Conservation (phyloP, 345 rosid genomes). For the Draba incana region DNA sequence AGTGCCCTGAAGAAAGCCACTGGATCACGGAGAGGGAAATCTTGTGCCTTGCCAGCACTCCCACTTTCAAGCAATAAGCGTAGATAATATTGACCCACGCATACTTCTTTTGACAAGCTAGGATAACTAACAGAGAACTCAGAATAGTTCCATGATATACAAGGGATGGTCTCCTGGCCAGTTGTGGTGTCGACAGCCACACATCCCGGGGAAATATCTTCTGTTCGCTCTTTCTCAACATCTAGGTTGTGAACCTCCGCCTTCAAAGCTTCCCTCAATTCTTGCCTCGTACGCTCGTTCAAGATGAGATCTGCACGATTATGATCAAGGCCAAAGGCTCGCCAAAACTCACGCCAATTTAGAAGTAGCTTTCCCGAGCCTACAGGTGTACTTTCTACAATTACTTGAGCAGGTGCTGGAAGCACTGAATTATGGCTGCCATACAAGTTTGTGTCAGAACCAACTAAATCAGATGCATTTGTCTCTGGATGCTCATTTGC, state of each 20-base stretch:
- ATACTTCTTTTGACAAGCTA: slow-evolving; percentile 97
- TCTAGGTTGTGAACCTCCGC: slow-evolving; percentile 97
- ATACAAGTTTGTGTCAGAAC: slow-evolving; percentile 51
- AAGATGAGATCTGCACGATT: slow-evolving; percentile 99
- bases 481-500: slow-evolving; percentile 56
- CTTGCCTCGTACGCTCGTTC: slow-evolving; percentile 99
- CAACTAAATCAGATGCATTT: slow-evolving; percentile 49
- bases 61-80: slow-evolving; percentile 97
- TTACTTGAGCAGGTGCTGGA: slow-evolving; percentile 98
- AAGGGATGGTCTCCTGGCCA: slow-evolving; percentile 78
- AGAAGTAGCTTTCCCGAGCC: slow-evolving; percentile 93
- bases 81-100: slow-evolving; percentile 98
- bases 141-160: slow-evolving; percentile 97
- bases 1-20: slow-evolving; percentile 97
- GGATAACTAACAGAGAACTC: slow-evolving; percentile 89
- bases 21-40: slow-evolving; percentile 97
- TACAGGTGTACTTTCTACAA: slow-evolving; percentile 87
- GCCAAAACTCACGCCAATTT: slow-evolving; percentile 99
- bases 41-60: slow-evolving; percentile 87
- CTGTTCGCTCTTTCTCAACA: slow-evolving; percentile 96
- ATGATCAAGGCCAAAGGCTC: slow-evolving; percentile 97
- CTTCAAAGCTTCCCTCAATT: slow-evolving; percentile 92
- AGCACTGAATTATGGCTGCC: slow-evolving; percentile 58
- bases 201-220: slow-evolving; percentile 88
- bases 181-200: slow-evolving; percentile 54